Base-by-base conservation (phyloP, 2,329 filamentous ascomycete genomes). In the Mycocentrospora acerina region DNA sequence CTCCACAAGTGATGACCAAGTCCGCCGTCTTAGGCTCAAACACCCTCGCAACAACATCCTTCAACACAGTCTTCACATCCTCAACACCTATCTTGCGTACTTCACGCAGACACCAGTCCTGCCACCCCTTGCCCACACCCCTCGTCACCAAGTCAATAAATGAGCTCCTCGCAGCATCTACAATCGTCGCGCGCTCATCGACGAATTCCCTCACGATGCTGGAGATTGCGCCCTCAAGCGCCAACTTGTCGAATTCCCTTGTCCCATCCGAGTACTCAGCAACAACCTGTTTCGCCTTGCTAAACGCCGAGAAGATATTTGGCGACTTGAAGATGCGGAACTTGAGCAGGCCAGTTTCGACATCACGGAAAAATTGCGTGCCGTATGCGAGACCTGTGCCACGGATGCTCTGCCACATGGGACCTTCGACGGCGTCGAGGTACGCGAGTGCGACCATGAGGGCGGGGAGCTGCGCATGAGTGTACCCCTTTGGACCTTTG, bases 351-450 rank as follows among this genome's bases (percentile, higher is more conserved):
- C 91, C 93, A 1, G 82, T 83, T 58, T 93, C 88, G 18, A 88
- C 72, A 59, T 88, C 86, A 30, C 86, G 83, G 29, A 78, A 78
- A 60, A 97, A 95, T 55, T 79, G 82, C 1, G 86, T 85, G 36
- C 90, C 90, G 61, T 98, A 98, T 0, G 93, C 93, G 35, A 97
- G 82, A 29, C 93, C 93, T 29, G 88, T 93, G 39, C 93, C 93
- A 31, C 93, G 88, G 32, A 97, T 87, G 0, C 89, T 88, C 48
- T 86, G 86, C 91, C 93, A 97, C 22, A 98, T 80, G 1, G 93
- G 93, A 0, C 93, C 93, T 68, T 98, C 93, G 13, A 94, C 86
- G 1, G 90, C 84, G 61, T 96, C 90, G 44, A 98, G 84, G 62
- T 96, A 97, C 14, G 90, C 83, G 33, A 90, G 81, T 1, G 91